phyloP scores from a whole-genome alignment of 2,329 filamentous ascomycete species.

The Penicillium sp. region DNA sequence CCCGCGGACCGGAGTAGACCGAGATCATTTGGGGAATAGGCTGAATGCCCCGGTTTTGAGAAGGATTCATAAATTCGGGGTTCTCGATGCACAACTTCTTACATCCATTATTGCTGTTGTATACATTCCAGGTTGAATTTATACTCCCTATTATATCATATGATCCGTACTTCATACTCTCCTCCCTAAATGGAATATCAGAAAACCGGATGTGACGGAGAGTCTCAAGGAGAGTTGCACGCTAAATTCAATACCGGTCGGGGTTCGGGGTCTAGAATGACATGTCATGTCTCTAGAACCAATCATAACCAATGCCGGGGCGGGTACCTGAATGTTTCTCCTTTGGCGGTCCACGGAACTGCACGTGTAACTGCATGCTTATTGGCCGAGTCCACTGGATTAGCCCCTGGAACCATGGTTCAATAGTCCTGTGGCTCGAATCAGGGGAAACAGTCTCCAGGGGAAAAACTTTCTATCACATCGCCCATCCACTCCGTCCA shows the following conservation, averaged over 20 bases:
- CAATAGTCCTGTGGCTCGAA: conserved; percentile 11
- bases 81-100: background rate
- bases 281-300: conserved; percentile 15
- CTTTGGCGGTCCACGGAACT: conserved; percentile 9
- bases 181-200: background rate
- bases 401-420: conserved; percentile 17
- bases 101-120: no score
- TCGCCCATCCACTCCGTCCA: background rate
- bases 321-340: conserved; percentile 21
- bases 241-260: background rate
- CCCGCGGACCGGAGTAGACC: background rate
- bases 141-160: background rate
- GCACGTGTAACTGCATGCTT: conserved; percentile 7
- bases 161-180: background rate
- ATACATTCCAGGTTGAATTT: no score
- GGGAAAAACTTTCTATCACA: background rate
- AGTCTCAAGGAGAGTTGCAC: background rate
- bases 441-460: conserved; percentile 12
- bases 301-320: conserved; percentile 11
- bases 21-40: background rate
- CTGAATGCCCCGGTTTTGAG: background rate
- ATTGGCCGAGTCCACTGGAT: conserved; percentile 12
- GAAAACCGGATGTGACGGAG: background rate
- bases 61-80: background rate
- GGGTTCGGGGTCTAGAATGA: conserved; percentile 14